Evolutionary conservation across 139 green algal genomes (phyloP), one percentile per base, ranked within the genome.

Genomic region (Limnomonas spitsbergensis): DNA sequence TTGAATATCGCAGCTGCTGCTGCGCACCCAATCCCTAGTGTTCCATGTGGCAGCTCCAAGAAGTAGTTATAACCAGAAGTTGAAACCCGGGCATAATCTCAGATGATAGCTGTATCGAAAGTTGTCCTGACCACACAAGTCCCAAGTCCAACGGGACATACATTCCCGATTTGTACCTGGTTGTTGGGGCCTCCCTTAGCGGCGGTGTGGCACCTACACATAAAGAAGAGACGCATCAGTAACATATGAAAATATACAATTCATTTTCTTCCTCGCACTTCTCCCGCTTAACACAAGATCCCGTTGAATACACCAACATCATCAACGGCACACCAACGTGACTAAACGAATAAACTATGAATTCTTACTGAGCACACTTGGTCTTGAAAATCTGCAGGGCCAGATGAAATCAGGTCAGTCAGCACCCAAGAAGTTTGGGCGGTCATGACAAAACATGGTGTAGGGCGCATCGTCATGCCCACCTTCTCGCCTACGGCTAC

Each of bases 141-240:
- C n/a, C n/a, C n/a, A n/a, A n/a, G n/a, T n/a, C n/a, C n/a, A n/a
- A n/a, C n/a, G n/a, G n/a, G n/a, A n/a, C n/a, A n/a, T n/a, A n/a
- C n/a, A n/a, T n/a, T n/a, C n/a, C n/a, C n/a, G n/a, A n/a, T n/a
- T n/a, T n/a, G n/a, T 69, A 97, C 95, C 90, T 99, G 95, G 90
- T 98, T 99, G 86, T 99, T 94, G 42, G 92, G 95, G 27, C 89
- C 92, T 34, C 96, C 96, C 73, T 94, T 90, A 82, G 97, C 94
- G 3, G 90, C 90, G 34, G 94, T 89, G 85, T 99, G 96, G 87
- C 96, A 99, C 87, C 98, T 95, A 0, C 87, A 78, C 79, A 91
- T 83, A 52, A 56, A 81, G 27, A 61, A 76, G 27, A 69, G 52
- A 36, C 34, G 35, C 24, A 40, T 2, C 54, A 61, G 31, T 2